A percentile compares a stretch with the other conserved stretches of the same genome.
phyloP scores from a whole-genome alignment of 2,329 filamentous ascomycete species.

The Exophiala alcalophila region DNA sequence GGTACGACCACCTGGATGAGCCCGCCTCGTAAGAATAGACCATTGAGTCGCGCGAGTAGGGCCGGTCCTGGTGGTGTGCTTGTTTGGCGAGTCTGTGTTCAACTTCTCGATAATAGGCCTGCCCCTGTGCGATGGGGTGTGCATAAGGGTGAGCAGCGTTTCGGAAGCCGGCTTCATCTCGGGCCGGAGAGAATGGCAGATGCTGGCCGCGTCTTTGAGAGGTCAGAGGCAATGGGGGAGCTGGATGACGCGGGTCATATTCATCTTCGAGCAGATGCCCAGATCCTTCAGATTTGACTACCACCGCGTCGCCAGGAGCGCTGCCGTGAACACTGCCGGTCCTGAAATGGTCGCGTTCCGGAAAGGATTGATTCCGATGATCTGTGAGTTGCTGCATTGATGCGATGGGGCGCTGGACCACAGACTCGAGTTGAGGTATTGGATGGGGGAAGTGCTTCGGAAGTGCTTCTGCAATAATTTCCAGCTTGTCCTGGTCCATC shows the following conservation, averaged over 20 bases:
- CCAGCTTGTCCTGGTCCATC: slow-evolving; percentile 57
- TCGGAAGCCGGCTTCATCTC: background rate
- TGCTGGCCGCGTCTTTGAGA: too few relatives aligned
- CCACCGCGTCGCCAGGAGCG: background rate
- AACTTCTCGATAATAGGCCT: slow-evolving; percentile 1
- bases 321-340: background rate
- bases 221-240: too few relatives aligned
- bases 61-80: background rate
- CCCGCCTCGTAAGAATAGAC: slow-evolving; percentile 16
- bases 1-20: slow-evolving; percentile 18
- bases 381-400: background rate
- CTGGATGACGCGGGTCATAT: slow-evolving; percentile 47
- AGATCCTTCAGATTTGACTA: slow-evolving; percentile 22
- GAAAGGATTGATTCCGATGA: background rate
- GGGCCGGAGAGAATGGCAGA: too few relatives aligned
- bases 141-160: background rate
- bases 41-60: slow-evolving; percentile 13
- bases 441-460: slow-evolving; percentile 41
- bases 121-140: background rate
- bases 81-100: slow-evolving; percentile 1
- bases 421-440: slow-evolving; percentile 23
- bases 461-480: slow-evolving; percentile 52
- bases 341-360: background rate
- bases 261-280: slow-evolving; percentile 45
- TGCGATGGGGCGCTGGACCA: background rate